Base-by-base conservation (phyloP, 306 rosid genomes). In the Geum urbanum region DNA sequence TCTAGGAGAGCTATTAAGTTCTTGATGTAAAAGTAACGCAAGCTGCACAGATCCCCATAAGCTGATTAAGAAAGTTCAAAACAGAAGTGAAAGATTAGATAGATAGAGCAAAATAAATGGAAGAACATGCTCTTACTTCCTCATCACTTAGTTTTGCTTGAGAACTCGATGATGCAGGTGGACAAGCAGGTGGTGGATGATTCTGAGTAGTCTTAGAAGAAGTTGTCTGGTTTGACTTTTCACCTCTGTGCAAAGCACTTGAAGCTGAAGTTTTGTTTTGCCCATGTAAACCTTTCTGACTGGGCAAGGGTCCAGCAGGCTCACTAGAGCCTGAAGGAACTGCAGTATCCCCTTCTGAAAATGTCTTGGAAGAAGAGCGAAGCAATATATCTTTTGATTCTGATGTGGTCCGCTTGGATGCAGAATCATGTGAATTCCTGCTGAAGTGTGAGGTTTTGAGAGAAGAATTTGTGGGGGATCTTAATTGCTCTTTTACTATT, bases 1-100 rank as follows among this genome's bases (percentile, higher is more conserved):
- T 72, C 99, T 86, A 14, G 97, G 96, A 50, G 99, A 94, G 82
- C 99, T 94, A 75, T 94, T 94, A 74, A 94, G 87, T 80, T 94
- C 91, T 83, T 94, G 99, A 79, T 94, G 99, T 80, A 94, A 75
- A 53, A 94, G 87, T 78, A 94, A 78, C 43, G 99, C 99, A 67
- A 87, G 88, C 99, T 94, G 82, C 75, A 77, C 75, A 63, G 63
- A 63, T 3, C 10, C 43, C 73, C 18, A 77, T 52, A 61, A 20
- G 54, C 68, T 61, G 15, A 13, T 9, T 51, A 35, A 61, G 78
- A 73, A 75, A 75, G 54, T 22, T 58, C 32, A 9, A 41, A 32
- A 20, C 11, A 40, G 22, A 35, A 45, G 35, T 40, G 11, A 41
- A 39, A 44, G 46, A 16, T 62, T 32, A 32, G 37, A 32, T 32